A percentile compares a stretch with the other conserved stretches of the same genome.
These are phyloP conservation scores for Lepraria neglecta DNA, from an alignment of 495 filamentous ascomycete species.

Conservation along the genomic window DNA sequence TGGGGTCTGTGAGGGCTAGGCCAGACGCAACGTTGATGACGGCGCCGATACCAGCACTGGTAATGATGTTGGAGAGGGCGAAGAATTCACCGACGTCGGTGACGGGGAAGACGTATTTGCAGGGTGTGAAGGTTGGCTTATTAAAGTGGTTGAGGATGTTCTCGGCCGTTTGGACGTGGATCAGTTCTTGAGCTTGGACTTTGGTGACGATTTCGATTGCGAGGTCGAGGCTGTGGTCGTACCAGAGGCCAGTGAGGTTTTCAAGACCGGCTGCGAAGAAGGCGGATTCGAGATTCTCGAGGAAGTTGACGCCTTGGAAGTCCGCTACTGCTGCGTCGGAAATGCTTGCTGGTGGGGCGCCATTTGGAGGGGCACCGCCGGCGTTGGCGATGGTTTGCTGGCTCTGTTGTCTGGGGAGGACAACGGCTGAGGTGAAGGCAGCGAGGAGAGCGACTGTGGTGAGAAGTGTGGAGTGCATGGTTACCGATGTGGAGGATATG, in stretches of 20 bases:
- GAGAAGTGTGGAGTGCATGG: constrained; percentile 10
- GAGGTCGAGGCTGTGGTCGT: constrained; percentile 40
- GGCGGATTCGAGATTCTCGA: constrained; percentile 59
- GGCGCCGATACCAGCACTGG: constrained; percentile 55
- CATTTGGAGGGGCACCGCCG: constrained; percentile 40
- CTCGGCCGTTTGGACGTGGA: constrained; percentile 57
- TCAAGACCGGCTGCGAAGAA: constrained; percentile 55
- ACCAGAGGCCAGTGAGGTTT: constrained; percentile 48
- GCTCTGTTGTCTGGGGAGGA: constrained; percentile 6
- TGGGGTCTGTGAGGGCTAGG: constrained; percentile 48
- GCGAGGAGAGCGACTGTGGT: constrained; percentile 1
- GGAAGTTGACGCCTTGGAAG: constrained; percentile 56
- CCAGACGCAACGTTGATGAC: constrained; percentile 52
- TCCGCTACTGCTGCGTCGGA: constrained; percentile 44
- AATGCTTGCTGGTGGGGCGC: constrained; percentile 43
- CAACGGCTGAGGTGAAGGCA: constrained; percentile 11
- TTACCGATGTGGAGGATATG: background rate
- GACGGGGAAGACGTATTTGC: constrained; percentile 36
- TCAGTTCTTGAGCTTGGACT: constrained; percentile 55
- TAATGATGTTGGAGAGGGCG: constrained; percentile 53
- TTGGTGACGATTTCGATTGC: constrained; percentile 35
- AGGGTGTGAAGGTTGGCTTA: constrained; percentile 46
- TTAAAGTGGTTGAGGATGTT: constrained; percentile 46
- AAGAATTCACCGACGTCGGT: constrained; percentile 49
- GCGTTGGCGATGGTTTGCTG: constrained; percentile 2